Conservation (phyloP, 2,329 filamentous ascomycete species). For the Bipolaris gigantea region DNA sequence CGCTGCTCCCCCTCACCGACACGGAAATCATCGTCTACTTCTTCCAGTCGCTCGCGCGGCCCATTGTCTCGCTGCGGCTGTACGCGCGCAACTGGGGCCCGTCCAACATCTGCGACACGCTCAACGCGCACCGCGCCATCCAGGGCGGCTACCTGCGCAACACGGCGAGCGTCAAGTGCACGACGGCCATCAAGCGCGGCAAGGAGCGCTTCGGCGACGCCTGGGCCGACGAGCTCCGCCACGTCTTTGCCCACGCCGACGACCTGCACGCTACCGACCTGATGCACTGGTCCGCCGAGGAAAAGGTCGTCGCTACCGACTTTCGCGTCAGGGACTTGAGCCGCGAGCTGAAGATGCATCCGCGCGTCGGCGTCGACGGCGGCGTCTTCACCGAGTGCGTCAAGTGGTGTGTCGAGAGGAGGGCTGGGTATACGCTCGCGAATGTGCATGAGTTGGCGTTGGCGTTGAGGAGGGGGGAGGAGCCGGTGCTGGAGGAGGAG, state of each 20-base stretch:
- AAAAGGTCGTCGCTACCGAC: constrained; percentile 10
- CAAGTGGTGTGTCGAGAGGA: constrained; percentile 24
- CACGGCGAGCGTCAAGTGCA: constrained; percentile 36
- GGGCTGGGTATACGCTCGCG: constrained; percentile 14
- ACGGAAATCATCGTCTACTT: constrained; percentile 38
- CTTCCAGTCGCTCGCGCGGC: constrained; percentile 31
- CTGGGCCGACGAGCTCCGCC: constrained; percentile 16
- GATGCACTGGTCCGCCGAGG: constrained; percentile 12
- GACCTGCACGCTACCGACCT: constrained; percentile 27
- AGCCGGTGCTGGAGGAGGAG: not conserved
- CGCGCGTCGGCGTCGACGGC: constrained; percentile 7
- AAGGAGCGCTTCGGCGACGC: constrained; percentile 13
- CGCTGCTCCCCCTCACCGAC: constrained; percentile 32
- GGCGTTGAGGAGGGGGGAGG: constrained; percentile 6
- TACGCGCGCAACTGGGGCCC: constrained; percentile 33
- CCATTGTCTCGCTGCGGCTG: constrained; percentile 30
- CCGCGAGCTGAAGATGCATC: constrained; percentile 23
- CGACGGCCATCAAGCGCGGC: constrained; percentile 26
- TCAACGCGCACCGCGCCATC: constrained; percentile 31
- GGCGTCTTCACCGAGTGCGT: constrained; percentile 38
- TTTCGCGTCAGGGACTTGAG: constrained; percentile 21
- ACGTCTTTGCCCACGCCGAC: constrained; percentile 9
- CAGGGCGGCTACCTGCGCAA: constrained; percentile 34
- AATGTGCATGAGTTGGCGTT: constrained; percentile 19
- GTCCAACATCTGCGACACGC: constrained; percentile 16